phyloP scores from a whole-genome alignment of 1,139 yeast species.

The Geotrichum histeridarum region DNA sequence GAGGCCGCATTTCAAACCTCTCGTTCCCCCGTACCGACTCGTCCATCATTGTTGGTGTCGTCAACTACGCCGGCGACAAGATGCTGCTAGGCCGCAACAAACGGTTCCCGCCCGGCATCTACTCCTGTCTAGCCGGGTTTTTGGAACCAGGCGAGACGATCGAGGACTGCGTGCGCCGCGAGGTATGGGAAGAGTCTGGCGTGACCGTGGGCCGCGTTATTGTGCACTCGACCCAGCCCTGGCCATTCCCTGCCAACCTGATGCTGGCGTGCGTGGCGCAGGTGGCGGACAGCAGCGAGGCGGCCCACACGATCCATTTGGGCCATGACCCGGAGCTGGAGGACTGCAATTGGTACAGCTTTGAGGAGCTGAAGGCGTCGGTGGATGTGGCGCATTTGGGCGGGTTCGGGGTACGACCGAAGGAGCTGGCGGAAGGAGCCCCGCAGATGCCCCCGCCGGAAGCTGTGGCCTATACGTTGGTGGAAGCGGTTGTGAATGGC shows the following conservation, averaged over 20 bases:
- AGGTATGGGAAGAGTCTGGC: conserved; percentile 95
- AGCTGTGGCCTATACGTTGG: conserved; percentile 47
- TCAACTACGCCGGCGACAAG: conserved; percentile 56
- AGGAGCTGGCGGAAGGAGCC: conserved; percentile 30
- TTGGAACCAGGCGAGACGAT: conserved; percentile 92
- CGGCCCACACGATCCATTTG: conserved; percentile 47
- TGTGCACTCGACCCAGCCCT: conserved; percentile 74
- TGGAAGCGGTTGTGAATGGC: conserved; percentile 36
- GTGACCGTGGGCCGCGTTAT: conserved; percentile 56
- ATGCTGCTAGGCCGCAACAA: conserved; percentile 67
- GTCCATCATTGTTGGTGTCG: conserved; percentile 74
- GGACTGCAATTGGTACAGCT: conserved; percentile 81
- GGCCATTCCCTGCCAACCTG: conserved; percentile 93
- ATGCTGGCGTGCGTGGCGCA: conserved; percentile 88
- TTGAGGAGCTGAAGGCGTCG: conserved; percentile 42
- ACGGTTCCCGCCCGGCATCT: conserved; percentile 50
- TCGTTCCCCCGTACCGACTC: conserved; percentile 92
- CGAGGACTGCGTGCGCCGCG: conserved; percentile 82
- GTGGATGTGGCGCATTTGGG: conserved; percentile 17
- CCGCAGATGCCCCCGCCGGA: conserved; percentile 45
- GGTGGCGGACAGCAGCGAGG: conserved; percentile 58
- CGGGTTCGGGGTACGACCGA: conserved; percentile 20
- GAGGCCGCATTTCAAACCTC: conserved; percentile 44
- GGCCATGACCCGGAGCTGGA: conserved; percentile 80
- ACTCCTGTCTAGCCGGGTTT: conserved; percentile 88